Evolutionary conservation across 495 filamentous ascomycete genomes (phyloP).

Genomic region (Platismatia glauca): DNA sequence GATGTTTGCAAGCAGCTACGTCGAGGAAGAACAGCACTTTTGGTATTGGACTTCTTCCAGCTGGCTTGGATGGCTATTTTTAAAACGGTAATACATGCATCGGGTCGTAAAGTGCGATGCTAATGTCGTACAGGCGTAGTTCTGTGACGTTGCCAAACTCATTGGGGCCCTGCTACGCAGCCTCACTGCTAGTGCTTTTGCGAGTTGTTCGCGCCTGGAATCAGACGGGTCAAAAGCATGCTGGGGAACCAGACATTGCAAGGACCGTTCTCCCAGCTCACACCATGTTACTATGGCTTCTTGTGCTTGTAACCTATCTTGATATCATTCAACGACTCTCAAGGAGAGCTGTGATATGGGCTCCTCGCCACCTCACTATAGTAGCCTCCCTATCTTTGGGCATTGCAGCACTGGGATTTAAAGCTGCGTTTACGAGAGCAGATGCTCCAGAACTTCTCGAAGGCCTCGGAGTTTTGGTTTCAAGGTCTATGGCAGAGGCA

Average conservation of each 20-base stretch:
- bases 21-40: constrained; percentile 97
- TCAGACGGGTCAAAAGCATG: constrained; percentile 91
- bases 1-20: constrained; percentile 97
- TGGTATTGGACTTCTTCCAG: constrained; percentile 87
- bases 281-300: constrained; percentile 59
- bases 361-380: constrained; percentile 15
- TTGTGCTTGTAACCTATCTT: constrained; percentile 63
- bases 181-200: constrained; percentile 37
- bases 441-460: constrained; percentile 79
- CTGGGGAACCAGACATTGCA: constrained; percentile 78
- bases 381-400: constrained; percentile 16
- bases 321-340: constrained; percentile 34
- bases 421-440: constrained; percentile 67
- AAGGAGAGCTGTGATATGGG: constrained; percentile 24
- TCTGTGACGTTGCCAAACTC: not conserved
- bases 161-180: not conserved
- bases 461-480: constrained; percentile 38
- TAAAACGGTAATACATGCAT: constrained; percentile 32
- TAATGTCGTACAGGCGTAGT: constrained; percentile 2
- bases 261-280: constrained; percentile 54
- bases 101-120: not conserved
- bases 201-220: constrained; percentile 76
- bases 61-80: constrained; percentile 60
- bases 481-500: constrained; percentile 35
- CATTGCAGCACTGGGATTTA: constrained; percentile 65